Evolutionary conservation across 257 asterid genomes (phyloP).

Genomic region (Solanum appendiculatum): DNA sequence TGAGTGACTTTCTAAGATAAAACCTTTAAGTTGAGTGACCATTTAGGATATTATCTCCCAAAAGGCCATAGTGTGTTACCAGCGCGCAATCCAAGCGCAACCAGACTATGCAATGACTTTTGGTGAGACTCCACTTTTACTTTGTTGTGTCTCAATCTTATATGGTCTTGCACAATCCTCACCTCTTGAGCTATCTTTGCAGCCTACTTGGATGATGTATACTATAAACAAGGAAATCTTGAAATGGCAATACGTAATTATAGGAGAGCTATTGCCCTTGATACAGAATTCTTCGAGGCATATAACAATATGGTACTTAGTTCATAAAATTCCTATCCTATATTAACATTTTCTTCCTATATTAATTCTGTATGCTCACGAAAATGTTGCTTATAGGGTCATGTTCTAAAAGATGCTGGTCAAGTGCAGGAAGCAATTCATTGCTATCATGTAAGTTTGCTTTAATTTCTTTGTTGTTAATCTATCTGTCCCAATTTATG

Average conservation of each 20-base stretch:
- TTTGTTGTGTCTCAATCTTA: background rate
- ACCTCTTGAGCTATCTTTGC: constrained; percentile 5
- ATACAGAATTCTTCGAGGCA: constrained; percentile 80
- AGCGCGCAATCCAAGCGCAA: constrained; percentile 68
- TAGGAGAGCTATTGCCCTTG: constrained; percentile 85
- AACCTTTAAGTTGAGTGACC: too few relatives aligned
- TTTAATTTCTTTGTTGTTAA: background rate
- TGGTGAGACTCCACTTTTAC: constrained; percentile 37
- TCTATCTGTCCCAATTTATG: background rate
- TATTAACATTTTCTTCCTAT: background rate
- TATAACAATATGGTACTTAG: constrained; percentile 67
- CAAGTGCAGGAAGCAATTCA: constrained; percentile 87
- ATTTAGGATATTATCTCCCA: too few relatives aligned
- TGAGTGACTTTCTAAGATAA: too few relatives aligned
- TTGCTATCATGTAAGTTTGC: constrained; percentile 65
- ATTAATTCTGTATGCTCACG: background rate
- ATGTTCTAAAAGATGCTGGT: constrained; percentile 91
- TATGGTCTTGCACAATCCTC: background rate
- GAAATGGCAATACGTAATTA: constrained; percentile 85
- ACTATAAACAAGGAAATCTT: constrained; percentile 86
- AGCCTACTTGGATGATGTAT: constrained; percentile 84
- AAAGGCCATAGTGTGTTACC: constrained; percentile 85
- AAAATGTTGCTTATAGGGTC: constrained; percentile 39
- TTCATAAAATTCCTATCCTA: background rate
- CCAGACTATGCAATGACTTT: constrained; percentile 88